These are phyloP conservation scores for Ceratocystis huliohia DNA, from an alignment of 2,329 filamentous ascomycete species.

Conservation along the genomic window DNA sequence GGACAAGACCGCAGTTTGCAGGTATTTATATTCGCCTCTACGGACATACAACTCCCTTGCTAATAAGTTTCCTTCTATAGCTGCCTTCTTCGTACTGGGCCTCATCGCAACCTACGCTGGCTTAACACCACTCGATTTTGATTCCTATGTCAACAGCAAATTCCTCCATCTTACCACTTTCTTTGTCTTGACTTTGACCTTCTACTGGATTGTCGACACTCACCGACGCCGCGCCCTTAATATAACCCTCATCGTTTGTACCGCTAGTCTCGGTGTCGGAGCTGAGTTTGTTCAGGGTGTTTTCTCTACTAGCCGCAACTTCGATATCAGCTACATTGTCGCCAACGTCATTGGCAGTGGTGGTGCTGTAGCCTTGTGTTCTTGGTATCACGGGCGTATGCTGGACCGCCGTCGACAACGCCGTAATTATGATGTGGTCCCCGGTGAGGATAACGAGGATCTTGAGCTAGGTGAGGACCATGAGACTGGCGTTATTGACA, in stretches of 20 bases:
- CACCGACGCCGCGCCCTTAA: conserved; percentile 74
- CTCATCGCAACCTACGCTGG: conserved; percentile 68
- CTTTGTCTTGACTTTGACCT: conserved; percentile 72
- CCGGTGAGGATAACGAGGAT: conserved; percentile 49
- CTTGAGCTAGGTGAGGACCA: conserved; percentile 66
- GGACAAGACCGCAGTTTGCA: conserved; percentile 78
- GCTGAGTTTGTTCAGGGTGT: conserved; percentile 65
- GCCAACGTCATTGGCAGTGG: conserved; percentile 76
- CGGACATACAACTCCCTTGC: neutral
- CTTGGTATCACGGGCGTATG: conserved; percentile 94
- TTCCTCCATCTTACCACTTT: conserved; percentile 76
- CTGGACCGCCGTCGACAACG: conserved; percentile 68
- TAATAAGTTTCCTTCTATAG: conserved; percentile 31
- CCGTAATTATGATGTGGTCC: conserved; percentile 58
- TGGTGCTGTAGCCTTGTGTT: conserved; percentile 58
- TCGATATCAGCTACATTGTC: conserved; percentile 73
- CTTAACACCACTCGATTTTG: conserved; percentile 51
- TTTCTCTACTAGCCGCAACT: conserved; percentile 57
- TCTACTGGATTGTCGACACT: conserved; percentile 97
- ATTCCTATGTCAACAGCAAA: conserved; percentile 67
- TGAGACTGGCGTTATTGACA: conserved; percentile 49
- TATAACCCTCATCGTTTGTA: conserved; percentile 70
- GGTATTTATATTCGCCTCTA: conserved; percentile 40
- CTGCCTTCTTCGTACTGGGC: conserved; percentile 56
- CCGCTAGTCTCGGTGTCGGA: conserved; percentile 54